Evolutionary conservation across 305 asterid genomes (phyloP), one percentile per base, ranked within the genome.

Genomic region (Fraxinus velutina): DNA sequence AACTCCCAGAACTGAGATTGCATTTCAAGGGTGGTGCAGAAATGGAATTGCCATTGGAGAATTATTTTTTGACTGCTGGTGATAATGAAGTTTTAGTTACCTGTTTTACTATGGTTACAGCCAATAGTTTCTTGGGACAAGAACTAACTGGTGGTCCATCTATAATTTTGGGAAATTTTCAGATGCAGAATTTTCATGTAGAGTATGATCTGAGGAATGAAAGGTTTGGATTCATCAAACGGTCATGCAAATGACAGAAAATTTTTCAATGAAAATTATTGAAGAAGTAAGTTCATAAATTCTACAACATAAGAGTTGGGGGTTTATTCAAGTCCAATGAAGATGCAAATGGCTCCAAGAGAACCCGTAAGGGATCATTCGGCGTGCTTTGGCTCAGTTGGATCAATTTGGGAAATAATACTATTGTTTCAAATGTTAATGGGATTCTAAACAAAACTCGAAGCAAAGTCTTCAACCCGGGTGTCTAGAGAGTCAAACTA

Each of bases 21-120:
- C 92, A 92, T 83, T 93, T 95, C 79, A 92, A 92, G 83, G 99
- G 99, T 5, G 97, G 97, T 1, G 92, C 89, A 1, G 89, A 88
- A 24, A 91, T 95, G 96, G 78, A 27, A 5, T n/a, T 95, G 86
- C 98, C 99, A 2, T 66, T 92, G 32, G 91, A 85, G 44, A 95
- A 95, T 72, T 91, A 90, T 36, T 95, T 95, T 88, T 78, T 89
- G 10, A 81, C 84, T 19, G 93, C 88, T 19, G 85, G 62, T 17
- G 86, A 80, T 47, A 81, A 44, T 27, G 80, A 76, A 44, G 92
- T 83, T 71, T 37, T 37, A 0, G 83, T 84, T 5, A 83, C 89
- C 42, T 95, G 99, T 17, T 79, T 92, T 80, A 85, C 94, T 0
- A 44, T 88, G 87, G 92, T 93, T 77, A 88, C 94, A 1, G 94